Conservation (phyloP, 2,329 filamentous ascomycete species). For the Colletotrichum sublineola region DNA sequence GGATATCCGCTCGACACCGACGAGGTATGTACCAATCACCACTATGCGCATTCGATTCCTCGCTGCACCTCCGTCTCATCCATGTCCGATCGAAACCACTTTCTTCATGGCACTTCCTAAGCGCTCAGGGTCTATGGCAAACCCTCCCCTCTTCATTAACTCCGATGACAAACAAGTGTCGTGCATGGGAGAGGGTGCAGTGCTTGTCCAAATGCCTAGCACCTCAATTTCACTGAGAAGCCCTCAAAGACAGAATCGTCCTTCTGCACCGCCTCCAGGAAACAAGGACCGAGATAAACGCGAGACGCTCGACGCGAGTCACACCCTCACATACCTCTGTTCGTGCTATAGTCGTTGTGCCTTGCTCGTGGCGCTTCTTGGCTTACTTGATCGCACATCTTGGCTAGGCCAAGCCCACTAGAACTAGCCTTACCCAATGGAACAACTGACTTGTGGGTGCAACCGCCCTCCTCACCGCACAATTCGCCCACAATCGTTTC, state of each 20-base stretch:
- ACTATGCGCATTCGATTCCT: slow-evolving; percentile 4
- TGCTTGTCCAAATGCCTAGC: slow-evolving; percentile 11
- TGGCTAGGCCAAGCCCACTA: slow-evolving; percentile 17
- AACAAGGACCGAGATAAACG: slow-evolving; percentile 19
- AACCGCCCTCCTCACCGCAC: slow-evolving; percentile 26
- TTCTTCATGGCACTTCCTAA: slow-evolving; percentile 21
- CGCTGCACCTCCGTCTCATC: slow-evolving; percentile 29
- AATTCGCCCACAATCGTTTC: slow-evolving; percentile 1
- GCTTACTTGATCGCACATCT: slow-evolving; percentile 31
- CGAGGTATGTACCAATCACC: slow-evolving; percentile 15
- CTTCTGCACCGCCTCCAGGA: slow-evolving; percentile 6
- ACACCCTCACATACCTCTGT: slow-evolving; percentile 8
- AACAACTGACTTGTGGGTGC: slow-evolving; percentile 26
- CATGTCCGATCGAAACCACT: slow-evolving; percentile 36
- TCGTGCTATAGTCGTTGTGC: slow-evolving; percentile 32
- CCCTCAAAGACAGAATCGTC: slow-evolving; percentile 11
- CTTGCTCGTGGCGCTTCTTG: slow-evolving; percentile 39
- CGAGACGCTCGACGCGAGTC: neutral
- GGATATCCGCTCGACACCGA: slow-evolving; percentile 34
- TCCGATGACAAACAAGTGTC: slow-evolving; percentile 32
- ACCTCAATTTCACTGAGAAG: neutral
- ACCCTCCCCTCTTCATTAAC: slow-evolving; percentile 26
- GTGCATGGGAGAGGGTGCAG: slow-evolving; percentile 19
- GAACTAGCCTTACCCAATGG: slow-evolving; percentile 15
- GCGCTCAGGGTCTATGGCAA: slow-evolving; percentile 4